Conservation (phyloP, 2,329 filamentous ascomycete genomes). For the Penicillium digitatum region DNA sequence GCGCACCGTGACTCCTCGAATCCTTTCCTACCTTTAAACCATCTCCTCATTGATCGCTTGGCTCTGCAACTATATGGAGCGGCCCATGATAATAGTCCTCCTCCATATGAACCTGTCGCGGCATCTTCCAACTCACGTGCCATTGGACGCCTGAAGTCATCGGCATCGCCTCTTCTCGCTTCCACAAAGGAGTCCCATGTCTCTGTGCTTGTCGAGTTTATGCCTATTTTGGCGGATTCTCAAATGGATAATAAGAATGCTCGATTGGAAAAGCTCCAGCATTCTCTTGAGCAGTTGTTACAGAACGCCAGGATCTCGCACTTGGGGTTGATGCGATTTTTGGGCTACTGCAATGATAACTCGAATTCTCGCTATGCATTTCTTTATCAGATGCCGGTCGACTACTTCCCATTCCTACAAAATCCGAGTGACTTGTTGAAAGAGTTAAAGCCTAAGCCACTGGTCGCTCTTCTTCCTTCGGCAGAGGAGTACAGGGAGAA, state of each 20-base stretch:
- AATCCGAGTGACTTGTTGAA: constrained; percentile 39
- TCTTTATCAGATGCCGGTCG: constrained; percentile 56
- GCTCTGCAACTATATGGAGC: constrained; percentile 39
- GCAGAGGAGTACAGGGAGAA: constrained; percentile 38
- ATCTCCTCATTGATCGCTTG: constrained; percentile 40
- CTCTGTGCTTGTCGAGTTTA: constrained; percentile 43
- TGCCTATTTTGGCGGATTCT: constrained; percentile 39
- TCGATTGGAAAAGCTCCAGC: constrained; percentile 37
- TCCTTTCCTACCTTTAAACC: constrained; percentile 26
- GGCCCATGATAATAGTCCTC: constrained; percentile 40
- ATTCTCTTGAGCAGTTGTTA: constrained; percentile 40
- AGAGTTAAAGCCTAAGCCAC: constrained; percentile 38
- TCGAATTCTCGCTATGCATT: constrained; percentile 56
- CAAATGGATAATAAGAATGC: constrained; percentile 23
- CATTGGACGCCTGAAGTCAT: constrained; percentile 39
- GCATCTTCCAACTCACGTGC: constrained; percentile 43
- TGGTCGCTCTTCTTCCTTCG: constrained; percentile 43
- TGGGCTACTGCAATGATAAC: constrained; percentile 56
- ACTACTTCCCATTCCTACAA: constrained; percentile 43
- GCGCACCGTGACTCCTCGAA: constrained; percentile 22
- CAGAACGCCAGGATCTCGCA: constrained; percentile 43
- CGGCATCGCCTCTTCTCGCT: constrained; percentile 34
- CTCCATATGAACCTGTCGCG: constrained; percentile 43
- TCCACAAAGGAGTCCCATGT: constrained; percentile 36
- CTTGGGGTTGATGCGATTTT: constrained; percentile 41